Percentiles rank a stretch among this genome's conserved stretches.
Evolutionary conservation across 140 eudicot genomes (phyloP).

Genomic region (Oenanthe javanica): DNA sequence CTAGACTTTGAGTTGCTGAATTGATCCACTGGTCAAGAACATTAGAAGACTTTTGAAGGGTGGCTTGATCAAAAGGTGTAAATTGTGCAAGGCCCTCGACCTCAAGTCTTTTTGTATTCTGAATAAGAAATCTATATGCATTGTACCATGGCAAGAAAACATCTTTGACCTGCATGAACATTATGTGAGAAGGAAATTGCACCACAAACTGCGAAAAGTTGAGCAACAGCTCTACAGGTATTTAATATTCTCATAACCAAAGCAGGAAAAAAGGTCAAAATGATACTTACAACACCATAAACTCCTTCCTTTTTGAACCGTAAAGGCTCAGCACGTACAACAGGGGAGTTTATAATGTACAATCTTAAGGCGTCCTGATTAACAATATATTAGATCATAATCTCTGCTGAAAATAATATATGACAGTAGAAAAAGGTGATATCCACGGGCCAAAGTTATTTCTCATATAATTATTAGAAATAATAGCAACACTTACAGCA

Average conservation of each 20-base stretch:
- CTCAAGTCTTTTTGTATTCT: slow-evolving; percentile 87
- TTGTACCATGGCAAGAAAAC: slow-evolving; percentile 98
- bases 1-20: slow-evolving; percentile 85
- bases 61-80: slow-evolving; percentile 50
- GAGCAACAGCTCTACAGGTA: neutral
- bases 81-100: slow-evolving; percentile 72
- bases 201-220: neutral
- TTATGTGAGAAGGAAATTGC: neutral
- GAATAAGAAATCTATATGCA: slow-evolving; percentile 92
- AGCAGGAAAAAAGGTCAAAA: slow-evolving; percentile 7
- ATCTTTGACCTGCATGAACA: slow-evolving; percentile 61
- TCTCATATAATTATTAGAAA: neutral
- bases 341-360: slow-evolving; percentile 91
- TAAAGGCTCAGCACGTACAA: slow-evolving; percentile 96
- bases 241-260: neutral
- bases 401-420: neutral
- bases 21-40: slow-evolving; percentile 97
- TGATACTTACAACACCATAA: slow-evolving; percentile 62
- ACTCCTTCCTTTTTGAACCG: slow-evolving; percentile 94
- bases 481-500: slow-evolving; percentile 48
- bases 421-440: neutral
- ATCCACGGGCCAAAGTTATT: neutral
- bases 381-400: slow-evolving; percentile 11
- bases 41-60: slow-evolving; percentile 61
- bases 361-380: slow-evolving; percentile 75